These are phyloP conservation scores for Physcomitrium patens DNA, from an alignment of 225 moss, liverwort and hornwort species.

Conservation along the genomic window DNA sequence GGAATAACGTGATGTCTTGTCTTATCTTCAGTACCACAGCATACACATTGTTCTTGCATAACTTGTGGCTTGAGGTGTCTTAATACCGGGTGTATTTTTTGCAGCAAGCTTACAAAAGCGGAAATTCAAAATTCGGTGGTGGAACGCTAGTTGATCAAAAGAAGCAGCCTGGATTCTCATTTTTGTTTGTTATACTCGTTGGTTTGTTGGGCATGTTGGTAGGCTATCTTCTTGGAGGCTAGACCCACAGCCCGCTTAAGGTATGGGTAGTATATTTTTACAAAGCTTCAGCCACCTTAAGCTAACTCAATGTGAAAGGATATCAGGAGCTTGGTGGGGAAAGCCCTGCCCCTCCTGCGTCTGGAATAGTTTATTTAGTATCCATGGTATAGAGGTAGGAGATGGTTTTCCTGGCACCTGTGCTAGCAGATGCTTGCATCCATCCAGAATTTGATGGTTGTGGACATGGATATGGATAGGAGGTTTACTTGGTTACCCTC, in stretches of 20 bases:
- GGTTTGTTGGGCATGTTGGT: slow-evolving; percentile 89
- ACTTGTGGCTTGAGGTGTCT: no score
- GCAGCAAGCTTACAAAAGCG: slow-evolving; percentile 60
- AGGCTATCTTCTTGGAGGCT: slow-evolving; percentile 73
- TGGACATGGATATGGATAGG: slow-evolving; percentile 31
- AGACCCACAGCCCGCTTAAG: slow-evolving; percentile 26
- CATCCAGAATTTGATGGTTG: slow-evolving; percentile 31
- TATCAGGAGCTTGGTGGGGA: slow-evolving; percentile 39
- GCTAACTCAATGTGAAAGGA: slow-evolving; percentile 39
- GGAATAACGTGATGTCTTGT: not conserved
- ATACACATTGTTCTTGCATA: no score
- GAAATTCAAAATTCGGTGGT: slow-evolving; percentile 47
- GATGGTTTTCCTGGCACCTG: slow-evolving; percentile 38
- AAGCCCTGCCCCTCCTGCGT: slow-evolving; percentile 34
- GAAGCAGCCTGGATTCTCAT: slow-evolving; percentile 75
- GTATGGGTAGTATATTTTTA: slow-evolving; percentile 18
- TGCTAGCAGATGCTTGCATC: slow-evolving; percentile 37
- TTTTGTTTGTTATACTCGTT: slow-evolving; percentile 82
- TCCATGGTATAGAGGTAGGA: slow-evolving; percentile 50
- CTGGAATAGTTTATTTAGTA: slow-evolving; percentile 35
- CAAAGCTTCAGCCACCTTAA: slow-evolving; percentile 32
- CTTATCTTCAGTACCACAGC: not conserved
- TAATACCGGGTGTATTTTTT: slow-evolving; percentile 10
- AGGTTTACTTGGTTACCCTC: slow-evolving; percentile 28
- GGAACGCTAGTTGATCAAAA: slow-evolving; percentile 61